Percentiles rank a stretch among this genome's conserved stretches.
These are phyloP conservation scores for Fusarium falciforme DNA, from an alignment of 2,329 filamentous ascomycete genomes.

Conservation along the genomic window DNA sequence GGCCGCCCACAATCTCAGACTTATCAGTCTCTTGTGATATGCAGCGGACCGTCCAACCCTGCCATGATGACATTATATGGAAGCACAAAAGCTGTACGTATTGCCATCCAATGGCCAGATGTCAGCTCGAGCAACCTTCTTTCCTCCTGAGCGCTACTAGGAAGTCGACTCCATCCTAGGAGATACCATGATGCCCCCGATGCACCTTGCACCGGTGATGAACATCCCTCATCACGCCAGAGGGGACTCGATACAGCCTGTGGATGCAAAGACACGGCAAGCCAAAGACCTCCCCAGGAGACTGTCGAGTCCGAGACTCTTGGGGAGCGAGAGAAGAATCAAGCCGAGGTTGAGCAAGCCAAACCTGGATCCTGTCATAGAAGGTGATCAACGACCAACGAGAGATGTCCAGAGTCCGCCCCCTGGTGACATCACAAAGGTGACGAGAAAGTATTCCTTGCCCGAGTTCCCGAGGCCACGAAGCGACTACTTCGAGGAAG, in stretches of 20 bases:
- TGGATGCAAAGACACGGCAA: slow-evolving; percentile 11
- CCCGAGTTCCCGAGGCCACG: slow-evolving; percentile 34
- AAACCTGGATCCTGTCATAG: slow-evolving; percentile 46
- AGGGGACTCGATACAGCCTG: background rate
- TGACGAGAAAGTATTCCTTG: slow-evolving; percentile 32
- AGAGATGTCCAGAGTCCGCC: slow-evolving; percentile 26
- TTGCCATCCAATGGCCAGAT: background rate
- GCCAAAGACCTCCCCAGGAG: slow-evolving; percentile 2
- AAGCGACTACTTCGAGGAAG: slow-evolving; percentile 58
- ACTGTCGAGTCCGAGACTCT: slow-evolving; percentile 6
- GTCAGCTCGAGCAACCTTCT: background rate
- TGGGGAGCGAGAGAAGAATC: slow-evolving; percentile 30
- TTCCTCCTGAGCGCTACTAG: background rate
- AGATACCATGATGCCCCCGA: background rate
- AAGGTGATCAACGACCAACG: slow-evolving; percentile 39
- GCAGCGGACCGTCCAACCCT: background rate
- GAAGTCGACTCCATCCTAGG: background rate
- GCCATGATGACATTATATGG: background rate
- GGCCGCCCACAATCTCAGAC: background rate
- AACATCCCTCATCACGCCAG: slow-evolving; percentile 14
- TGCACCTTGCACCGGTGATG: slow-evolving; percentile 30
- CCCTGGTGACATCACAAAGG: slow-evolving; percentile 21
- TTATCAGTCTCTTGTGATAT: background rate
- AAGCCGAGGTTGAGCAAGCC: slow-evolving; percentile 34
- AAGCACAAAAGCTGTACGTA: background rate